Conservation (phyloP, 108 stramenopile genomes). For the Stephanodiscus triporus region DNA sequence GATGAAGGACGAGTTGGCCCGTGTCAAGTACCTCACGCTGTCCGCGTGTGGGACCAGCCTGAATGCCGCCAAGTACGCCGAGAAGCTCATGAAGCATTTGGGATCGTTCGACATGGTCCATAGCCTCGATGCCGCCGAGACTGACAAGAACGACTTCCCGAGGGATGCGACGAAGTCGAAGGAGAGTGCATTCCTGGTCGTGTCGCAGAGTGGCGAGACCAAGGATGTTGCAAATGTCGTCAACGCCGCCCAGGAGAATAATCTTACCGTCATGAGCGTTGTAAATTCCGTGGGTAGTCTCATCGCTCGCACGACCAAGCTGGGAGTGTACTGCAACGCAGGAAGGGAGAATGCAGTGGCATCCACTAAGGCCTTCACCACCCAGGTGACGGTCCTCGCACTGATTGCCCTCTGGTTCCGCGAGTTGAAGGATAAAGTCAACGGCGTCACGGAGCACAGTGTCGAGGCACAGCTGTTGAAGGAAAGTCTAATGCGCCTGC, state of each 20-base stretch:
- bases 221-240: constrained; percentile 96
- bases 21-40: constrained; percentile 85
- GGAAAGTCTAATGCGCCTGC: constrained; percentile 94
- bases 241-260: constrained; percentile 78
- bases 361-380: constrained; percentile 99
- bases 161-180: constrained; percentile 44
- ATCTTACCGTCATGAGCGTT: constrained; percentile 88
- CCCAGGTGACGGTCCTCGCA: constrained; percentile 97
- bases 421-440: constrained; percentile 72
- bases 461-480: constrained; percentile 65
- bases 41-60: constrained; percentile 97
- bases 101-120: constrained; percentile 90
- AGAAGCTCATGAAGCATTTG: constrained; percentile 97
- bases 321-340: constrained; percentile 99
- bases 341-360: constrained; percentile 99
- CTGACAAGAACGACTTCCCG: constrained; percentile 86
- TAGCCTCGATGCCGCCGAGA: constrained; percentile 94
- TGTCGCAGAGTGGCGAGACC: constrained; percentile 97
- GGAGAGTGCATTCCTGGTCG: constrained; percentile 88
- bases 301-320: constrained; percentile 95
- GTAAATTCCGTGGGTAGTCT: constrained; percentile 98
- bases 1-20: constrained; percentile 63
- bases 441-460: constrained; percentile 57
- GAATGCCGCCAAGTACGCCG: constrained; percentile 94
- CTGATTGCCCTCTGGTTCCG: constrained; percentile 97